A percentile compares a stretch with the other conserved stretches of the same genome.
Evolutionary conservation across 2,329 filamentous ascomycete species (phyloP).

Genomic region (Nemania abortiva): DNA sequence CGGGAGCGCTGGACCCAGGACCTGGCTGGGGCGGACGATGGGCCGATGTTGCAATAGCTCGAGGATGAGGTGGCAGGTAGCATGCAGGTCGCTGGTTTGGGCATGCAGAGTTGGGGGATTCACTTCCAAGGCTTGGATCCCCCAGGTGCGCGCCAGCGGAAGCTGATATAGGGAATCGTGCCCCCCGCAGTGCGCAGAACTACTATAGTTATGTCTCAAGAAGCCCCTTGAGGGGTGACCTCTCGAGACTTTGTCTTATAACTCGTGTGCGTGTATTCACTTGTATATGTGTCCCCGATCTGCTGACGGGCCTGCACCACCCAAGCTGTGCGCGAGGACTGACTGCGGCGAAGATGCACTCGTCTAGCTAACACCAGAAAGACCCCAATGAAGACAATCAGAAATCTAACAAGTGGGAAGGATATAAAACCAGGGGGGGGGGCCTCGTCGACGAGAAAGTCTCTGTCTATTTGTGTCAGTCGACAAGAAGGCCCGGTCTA

Average conservation of each 20-base stretch:
- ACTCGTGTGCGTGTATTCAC: slow-evolving; percentile 19
- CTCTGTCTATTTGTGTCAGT: slow-evolving; percentile 14
- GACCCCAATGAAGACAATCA: slow-evolving; percentile 19
- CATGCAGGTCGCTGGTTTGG: slow-evolving; percentile 62
- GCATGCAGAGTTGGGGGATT: slow-evolving; percentile 51
- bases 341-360: slow-evolving; percentile 12
- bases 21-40: slow-evolving; percentile 54
- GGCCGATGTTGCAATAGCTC: slow-evolving; percentile 57
- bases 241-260: slow-evolving; percentile 31
- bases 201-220: slow-evolving; percentile 35
- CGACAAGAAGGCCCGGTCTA: slow-evolving; percentile 17
- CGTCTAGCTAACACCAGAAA: slow-evolving; percentile 15
- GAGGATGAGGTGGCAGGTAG: slow-evolving; percentile 61
- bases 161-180: slow-evolving; percentile 41
- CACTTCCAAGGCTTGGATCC: slow-evolving; percentile 39
- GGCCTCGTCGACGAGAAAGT: background rate
- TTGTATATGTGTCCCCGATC: slow-evolving; percentile 23
- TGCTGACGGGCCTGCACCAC: slow-evolving; percentile 33
- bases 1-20: slow-evolving; percentile 49
- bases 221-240: slow-evolving; percentile 28
- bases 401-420: slow-evolving; percentile 13
- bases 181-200: slow-evolving; percentile 35
- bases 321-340: slow-evolving; percentile 20
- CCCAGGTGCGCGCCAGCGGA: slow-evolving; percentile 34
- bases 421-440: slow-evolving; percentile 8